These are phyloP conservation scores for Scedosporium apiospermum DNA, from an alignment of 2,329 filamentous ascomycete genomes.

Conservation along the genomic window DNA sequence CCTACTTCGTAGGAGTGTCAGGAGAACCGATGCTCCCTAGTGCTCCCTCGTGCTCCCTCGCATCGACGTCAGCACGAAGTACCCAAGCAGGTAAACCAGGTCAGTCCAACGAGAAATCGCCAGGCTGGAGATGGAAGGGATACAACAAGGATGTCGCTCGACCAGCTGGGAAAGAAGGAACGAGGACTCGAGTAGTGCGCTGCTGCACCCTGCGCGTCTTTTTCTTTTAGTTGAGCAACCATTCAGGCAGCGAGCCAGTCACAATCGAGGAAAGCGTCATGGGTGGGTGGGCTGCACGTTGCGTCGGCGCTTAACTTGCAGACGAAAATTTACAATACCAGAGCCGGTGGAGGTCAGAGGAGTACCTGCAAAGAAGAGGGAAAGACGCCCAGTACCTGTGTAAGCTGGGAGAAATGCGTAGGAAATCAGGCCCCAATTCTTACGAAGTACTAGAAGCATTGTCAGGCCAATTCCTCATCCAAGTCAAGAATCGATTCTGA, in stretches of 20 bases:
- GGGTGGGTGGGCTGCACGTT: conserved; percentile 6
- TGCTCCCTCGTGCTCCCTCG: not conserved
- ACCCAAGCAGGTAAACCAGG: not conserved
- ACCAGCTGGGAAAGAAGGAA: not conserved
- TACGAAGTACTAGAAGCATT: not conserved
- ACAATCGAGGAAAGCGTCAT: not conserved
- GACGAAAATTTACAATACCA: not conserved
- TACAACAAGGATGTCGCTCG: not conserved
- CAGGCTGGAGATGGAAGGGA: not conserved
- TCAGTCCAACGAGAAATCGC: not conserved
- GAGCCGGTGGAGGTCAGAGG: no score
- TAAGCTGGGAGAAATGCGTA: not conserved
- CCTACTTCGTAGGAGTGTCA: not conserved
- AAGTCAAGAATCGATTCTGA: not conserved
- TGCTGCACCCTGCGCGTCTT: conserved; percentile 6
- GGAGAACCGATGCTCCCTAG: not conserved
- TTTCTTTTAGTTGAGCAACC: not conserved
- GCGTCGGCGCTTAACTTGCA: conserved; percentile 8
- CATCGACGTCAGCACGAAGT: not conserved
- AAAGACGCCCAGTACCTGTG: not conserved
- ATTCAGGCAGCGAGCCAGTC: not conserved
- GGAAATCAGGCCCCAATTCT: not conserved
- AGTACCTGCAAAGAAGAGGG: not conserved
- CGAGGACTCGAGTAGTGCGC: not conserved
- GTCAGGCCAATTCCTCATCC: not conserved